These are phyloP conservation scores for Kazachstania bromeliacearum DNA, from an alignment of 805 yeast genomes.

Conservation along the genomic window DNA sequence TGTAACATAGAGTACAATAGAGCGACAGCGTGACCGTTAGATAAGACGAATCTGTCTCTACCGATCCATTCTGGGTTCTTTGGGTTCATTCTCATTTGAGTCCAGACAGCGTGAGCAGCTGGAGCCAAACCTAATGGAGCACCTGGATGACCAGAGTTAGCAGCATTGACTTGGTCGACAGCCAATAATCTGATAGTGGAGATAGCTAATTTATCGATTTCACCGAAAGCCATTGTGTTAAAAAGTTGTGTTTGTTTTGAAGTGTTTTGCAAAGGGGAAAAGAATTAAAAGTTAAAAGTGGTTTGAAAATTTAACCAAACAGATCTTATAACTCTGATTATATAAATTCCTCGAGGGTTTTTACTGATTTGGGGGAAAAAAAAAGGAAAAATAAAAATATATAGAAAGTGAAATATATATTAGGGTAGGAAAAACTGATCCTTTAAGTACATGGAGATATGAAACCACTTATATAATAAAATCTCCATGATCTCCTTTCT, in stretches of 20 bases:
- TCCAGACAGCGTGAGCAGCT: slow-evolving; percentile 80
- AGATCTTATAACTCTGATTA: too few relatives aligned
- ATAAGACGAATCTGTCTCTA: slow-evolving; percentile 90
- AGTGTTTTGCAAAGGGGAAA: too few relatives aligned
- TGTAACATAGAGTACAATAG: slow-evolving; percentile 78
- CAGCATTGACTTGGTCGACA: slow-evolving; percentile 76
- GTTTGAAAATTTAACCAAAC: too few relatives aligned
- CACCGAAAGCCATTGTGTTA: slow-evolving; percentile 31
- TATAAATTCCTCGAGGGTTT: too few relatives aligned
- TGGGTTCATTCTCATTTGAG: slow-evolving; percentile 79
- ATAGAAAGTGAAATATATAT: too few relatives aligned
- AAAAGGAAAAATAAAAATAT: too few relatives aligned
- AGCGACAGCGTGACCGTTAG: slow-evolving; percentile 96
- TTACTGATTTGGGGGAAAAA: too few relatives aligned
- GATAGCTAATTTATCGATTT: slow-evolving; percentile 66
- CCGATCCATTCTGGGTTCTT: slow-evolving; percentile 85
- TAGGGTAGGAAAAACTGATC: too few relatives aligned
- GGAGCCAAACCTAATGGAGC: slow-evolving; percentile 98
- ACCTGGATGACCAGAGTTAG: slow-evolving; percentile 98
- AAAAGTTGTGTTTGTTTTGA: not conserved
- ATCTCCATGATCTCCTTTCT: too few relatives aligned
- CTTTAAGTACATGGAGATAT: too few relatives aligned
- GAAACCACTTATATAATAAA: too few relatives aligned
- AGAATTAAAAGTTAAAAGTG: too few relatives aligned
- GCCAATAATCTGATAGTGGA: slow-evolving; percentile 84